Conservation (phyloP, 2,329 filamentous ascomycete species). For the Raffaelea arxii region DNA sequence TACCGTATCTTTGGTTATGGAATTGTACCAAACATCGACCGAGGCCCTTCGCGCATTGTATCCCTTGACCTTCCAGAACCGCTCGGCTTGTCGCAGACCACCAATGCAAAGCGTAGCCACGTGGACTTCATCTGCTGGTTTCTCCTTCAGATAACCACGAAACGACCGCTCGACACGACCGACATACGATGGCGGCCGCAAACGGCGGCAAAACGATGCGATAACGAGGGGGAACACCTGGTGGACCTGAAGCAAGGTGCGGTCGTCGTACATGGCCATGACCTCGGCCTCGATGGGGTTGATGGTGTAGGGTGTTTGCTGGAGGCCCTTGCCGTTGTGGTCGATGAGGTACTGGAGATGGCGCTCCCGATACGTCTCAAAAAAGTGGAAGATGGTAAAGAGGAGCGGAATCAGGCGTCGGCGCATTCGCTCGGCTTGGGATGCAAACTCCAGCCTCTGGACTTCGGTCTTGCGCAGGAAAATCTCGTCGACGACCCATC, state of each 20-base stretch:
- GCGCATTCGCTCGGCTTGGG: slow-evolving; percentile 54
- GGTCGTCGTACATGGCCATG: slow-evolving; percentile 56
- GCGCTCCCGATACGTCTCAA: slow-evolving; percentile 52
- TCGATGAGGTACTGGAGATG: slow-evolving; percentile 47
- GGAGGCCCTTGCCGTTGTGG: slow-evolving; percentile 40
- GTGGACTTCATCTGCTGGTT: slow-evolving; percentile 53
- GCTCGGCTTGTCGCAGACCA: slow-evolving; percentile 52
- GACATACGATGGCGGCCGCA: slow-evolving; percentile 55
- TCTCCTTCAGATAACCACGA: slow-evolving; percentile 53
- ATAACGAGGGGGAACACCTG: slow-evolving; percentile 56
- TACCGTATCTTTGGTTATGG: slow-evolving; percentile 33
- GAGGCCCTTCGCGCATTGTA: slow-evolving; percentile 50
- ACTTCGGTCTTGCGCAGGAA: slow-evolving; percentile 48
- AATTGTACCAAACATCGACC: slow-evolving; percentile 51
- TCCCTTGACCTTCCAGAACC: slow-evolving; percentile 57
- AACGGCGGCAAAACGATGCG: slow-evolving; percentile 51
- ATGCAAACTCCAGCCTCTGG: slow-evolving; percentile 46
- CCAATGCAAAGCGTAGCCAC: slow-evolving; percentile 50
- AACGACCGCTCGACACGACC: slow-evolving; percentile 52
- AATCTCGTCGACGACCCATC: slow-evolving; percentile 56
- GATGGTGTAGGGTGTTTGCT: slow-evolving; percentile 43
- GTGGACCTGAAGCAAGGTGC: slow-evolving; percentile 52
- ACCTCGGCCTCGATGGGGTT: slow-evolving; percentile 54
- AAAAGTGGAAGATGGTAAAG: slow-evolving; percentile 59
- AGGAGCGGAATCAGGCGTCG: slow-evolving; percentile 52